Percentiles rank a stretch among this genome's conserved stretches.
phyloP scores from a whole-genome alignment of 2,329 filamentous ascomycete genomes.

The Venturia aucupariae region DNA sequence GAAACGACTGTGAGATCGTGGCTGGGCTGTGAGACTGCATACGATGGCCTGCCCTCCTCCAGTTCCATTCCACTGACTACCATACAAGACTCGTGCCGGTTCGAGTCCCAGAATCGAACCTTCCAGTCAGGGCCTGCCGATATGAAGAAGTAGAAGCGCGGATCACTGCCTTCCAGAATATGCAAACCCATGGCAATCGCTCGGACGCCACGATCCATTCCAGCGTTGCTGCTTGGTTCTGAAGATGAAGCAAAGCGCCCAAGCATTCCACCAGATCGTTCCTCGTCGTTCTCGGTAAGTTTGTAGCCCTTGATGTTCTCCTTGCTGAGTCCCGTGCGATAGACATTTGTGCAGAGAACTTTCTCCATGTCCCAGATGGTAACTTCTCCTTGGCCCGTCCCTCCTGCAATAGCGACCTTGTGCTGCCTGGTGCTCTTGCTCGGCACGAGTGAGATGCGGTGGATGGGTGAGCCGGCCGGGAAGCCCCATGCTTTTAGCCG shows the following conservation, averaged over 20 bases:
- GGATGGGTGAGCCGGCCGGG: slow-evolving; percentile 68
- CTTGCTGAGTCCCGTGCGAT: slow-evolving; percentile 51
- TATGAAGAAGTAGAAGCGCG: slow-evolving; percentile 73
- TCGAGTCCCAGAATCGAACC: slow-evolving; percentile 87
- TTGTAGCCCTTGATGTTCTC: slow-evolving; percentile 57
- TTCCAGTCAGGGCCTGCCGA: slow-evolving; percentile 85
- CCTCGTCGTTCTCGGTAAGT: slow-evolving; percentile 82
- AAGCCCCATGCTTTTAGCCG: slow-evolving; percentile 83
- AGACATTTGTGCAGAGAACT: slow-evolving; percentile 78
- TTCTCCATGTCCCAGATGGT: slow-evolving; percentile 96
- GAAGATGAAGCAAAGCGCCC: slow-evolving; percentile 70
- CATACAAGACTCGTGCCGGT: slow-evolving; percentile 64
- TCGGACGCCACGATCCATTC: slow-evolving; percentile 59
- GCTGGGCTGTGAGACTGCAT: slow-evolving; percentile 35
- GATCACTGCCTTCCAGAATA: slow-evolving; percentile 55
- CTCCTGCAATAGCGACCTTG: slow-evolving; percentile 82
- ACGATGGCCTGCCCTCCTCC: slow-evolving; percentile 66
- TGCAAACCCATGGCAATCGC: slow-evolving; percentile 67
- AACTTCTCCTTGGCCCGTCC: slow-evolving; percentile 78
- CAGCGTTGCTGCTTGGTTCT: slow-evolving; percentile 35
- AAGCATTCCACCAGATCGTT: slow-evolving; percentile 78
- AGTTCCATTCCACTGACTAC: slow-evolving; percentile 69
- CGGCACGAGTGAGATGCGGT: slow-evolving; percentile 70
- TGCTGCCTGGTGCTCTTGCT: slow-evolving; percentile 44
- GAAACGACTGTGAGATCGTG: slow-evolving; percentile 10